Percentiles rank a stretch among this genome's conserved stretches.
Evolutionary conservation across 2,329 filamentous ascomycete species (phyloP).

Genomic region (Colletotrichum echinochloae): DNA sequence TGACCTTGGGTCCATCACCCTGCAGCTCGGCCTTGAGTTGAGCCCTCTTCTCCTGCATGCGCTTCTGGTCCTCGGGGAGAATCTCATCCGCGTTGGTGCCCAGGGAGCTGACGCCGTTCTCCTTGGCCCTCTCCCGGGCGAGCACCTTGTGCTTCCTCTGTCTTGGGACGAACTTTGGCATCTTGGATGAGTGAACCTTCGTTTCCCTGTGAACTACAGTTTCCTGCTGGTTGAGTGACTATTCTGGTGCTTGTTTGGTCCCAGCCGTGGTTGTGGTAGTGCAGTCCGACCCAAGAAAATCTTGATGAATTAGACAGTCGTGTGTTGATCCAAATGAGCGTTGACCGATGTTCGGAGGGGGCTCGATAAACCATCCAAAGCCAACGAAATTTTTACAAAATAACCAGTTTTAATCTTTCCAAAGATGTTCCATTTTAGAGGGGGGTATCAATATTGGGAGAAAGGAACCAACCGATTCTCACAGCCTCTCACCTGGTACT

Average conservation of each 20-base stretch:
- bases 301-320: neutral
- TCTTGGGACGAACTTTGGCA: constrained; percentile 69
- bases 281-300: neutral
- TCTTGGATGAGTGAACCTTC: constrained; percentile 45
- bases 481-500: neutral
- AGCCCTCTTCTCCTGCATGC: constrained; percentile 66
- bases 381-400: neutral
- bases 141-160: constrained; percentile 77
- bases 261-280: neutral
- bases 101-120: constrained; percentile 55
- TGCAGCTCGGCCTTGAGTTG: constrained; percentile 66
- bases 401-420: neutral
- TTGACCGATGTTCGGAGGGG: neutral
- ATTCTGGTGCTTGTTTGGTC: neutral
- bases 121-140: constrained; percentile 68
- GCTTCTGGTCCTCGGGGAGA: constrained; percentile 59
- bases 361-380: neutral
- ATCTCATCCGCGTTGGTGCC: constrained; percentile 69
- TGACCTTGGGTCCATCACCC: constrained; percentile 66
- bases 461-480: neutral
- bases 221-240: neutral
- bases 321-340: constrained; percentile 1
- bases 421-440: neutral
- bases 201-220: no score
- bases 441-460: constrained; percentile 24